Conservation (phyloP, 2,329 filamentous ascomycete genomes). For the Sporothrix inflata region DNA sequence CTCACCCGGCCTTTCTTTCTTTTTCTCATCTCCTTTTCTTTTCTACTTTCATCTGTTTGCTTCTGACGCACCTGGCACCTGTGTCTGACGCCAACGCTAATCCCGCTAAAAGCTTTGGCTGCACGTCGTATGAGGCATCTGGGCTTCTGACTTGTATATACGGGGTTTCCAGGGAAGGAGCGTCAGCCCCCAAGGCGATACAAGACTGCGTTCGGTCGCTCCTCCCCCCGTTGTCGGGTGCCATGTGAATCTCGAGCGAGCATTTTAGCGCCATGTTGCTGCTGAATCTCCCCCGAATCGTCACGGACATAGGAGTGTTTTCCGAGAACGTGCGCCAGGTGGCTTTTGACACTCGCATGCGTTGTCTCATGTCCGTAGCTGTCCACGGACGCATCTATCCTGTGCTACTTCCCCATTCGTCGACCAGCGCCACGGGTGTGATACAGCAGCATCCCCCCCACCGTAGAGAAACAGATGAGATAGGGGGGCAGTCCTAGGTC, state of each 20-base stretch:
- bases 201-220: background rate
- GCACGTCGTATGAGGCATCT: background rate
- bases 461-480: background rate
- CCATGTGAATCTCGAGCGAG: slow-evolving; percentile 22
- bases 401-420: background rate
- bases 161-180: background rate
- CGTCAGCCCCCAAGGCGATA: background rate
- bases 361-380: background rate
- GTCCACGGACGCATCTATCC: background rate
- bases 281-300: background rate
- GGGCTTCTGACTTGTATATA: background rate
- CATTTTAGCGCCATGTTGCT: slow-evolving; percentile 17
- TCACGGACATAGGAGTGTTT: background rate
- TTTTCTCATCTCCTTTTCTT: background rate
- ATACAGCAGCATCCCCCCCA: background rate
- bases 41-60: slow-evolving; percentile 4
- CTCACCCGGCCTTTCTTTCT: background rate
- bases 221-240: background rate
- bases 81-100: slow-evolving; percentile 2
- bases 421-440: background rate
- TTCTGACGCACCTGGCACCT: slow-evolving; percentile 6
- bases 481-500: background rate
- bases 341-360: background rate
- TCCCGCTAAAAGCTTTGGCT: background rate
- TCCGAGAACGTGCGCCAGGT: background rate